Base-by-base conservation (phyloP, 2,329 filamentous ascomycete genomes). In the Penicillium brasilianum region DNA sequence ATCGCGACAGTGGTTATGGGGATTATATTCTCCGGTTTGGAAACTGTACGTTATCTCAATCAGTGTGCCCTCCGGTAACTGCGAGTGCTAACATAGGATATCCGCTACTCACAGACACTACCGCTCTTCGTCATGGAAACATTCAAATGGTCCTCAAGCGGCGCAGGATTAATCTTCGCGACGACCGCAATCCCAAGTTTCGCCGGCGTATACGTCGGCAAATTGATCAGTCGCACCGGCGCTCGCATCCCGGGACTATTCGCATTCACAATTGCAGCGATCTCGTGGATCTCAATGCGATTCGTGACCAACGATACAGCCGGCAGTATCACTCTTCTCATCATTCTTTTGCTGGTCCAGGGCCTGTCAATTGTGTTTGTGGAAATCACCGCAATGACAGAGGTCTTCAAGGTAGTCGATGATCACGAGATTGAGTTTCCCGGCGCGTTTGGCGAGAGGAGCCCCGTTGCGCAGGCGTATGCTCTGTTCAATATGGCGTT, bases 371-470 rank as follows among this genome's bases (percentile, higher is more conserved):
- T 90, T 3, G 81, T 83, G 0, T 76, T 90, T 1, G 81, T 84
- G 0, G 83, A 88, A 66, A 85, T 88, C 0, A 85, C 88, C 0
- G 75, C 90, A 8, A 90, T 91, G 85, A 88, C 89, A 0, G 90
- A 92, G 76, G 87, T 92, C 39, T 82, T 83, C 1, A 82, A 83
- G 54, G 68, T 69, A 1, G 60, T 71, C 0, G 81, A 82, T 39
- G 80, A 78, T 1, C 86, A 85, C 87, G 59, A 90, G 80, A 4
- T 86, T 86, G 67, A 84, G 86, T 63, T 87, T 83, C 66, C 84
- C 84, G 32, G 91, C 89, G 76, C 95, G 89, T 71, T 90, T 85
- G 57, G 87, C 0, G 63, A 69, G n/a, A 66, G 68, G 20, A 69
- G 69, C 1, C 87, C 87, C 0, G 88, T 88, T 71, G 87, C 86